Percentiles rank a stretch among this genome's conserved stretches.
These are phyloP conservation scores for Gloeopeniophorella convolvens DNA, from an alignment of 768 basidiomycete genomes.

Conservation along the genomic window DNA sequence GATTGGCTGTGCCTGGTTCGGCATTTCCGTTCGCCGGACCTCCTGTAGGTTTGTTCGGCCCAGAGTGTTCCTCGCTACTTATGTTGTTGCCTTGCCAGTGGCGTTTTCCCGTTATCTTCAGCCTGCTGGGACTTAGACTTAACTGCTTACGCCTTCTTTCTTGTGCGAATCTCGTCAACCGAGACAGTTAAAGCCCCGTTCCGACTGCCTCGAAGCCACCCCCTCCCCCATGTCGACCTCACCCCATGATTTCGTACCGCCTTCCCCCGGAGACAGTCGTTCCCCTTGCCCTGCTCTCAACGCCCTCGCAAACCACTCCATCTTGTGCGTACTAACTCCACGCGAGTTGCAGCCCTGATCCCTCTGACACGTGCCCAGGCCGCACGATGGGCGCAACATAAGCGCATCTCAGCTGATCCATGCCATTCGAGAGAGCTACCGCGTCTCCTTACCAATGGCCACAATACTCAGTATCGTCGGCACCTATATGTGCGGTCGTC, in stretches of 20 bases:
- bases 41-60: too few species aligned
- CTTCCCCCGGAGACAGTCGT: constrained; percentile 39
- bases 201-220: not conserved
- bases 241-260: constrained; percentile 1
- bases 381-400: constrained; percentile 46
- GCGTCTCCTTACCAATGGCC: constrained; percentile 53
- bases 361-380: constrained; percentile 29
- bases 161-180: not conserved
- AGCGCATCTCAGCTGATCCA: constrained; percentile 40
- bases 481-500: constrained; percentile 22
- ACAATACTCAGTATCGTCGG: constrained; percentile 38
- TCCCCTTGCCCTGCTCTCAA: constrained; percentile 73
- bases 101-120: not conserved
- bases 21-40: constrained; percentile 2
- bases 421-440: constrained; percentile 51
- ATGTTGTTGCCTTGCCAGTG: too few species aligned
- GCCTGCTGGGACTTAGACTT: not conserved
- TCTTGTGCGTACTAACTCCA: constrained; percentile 47
- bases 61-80: too few species aligned
- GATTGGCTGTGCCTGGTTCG: constrained; percentile 1
- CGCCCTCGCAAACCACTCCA: constrained; percentile 61
- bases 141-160: not conserved
- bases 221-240: not conserved
- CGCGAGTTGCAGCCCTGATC: not conserved
- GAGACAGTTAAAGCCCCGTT: not conserved